Conservation (phyloP, 768 basidiomycete genomes). For the Crucibulum laeve region DNA sequence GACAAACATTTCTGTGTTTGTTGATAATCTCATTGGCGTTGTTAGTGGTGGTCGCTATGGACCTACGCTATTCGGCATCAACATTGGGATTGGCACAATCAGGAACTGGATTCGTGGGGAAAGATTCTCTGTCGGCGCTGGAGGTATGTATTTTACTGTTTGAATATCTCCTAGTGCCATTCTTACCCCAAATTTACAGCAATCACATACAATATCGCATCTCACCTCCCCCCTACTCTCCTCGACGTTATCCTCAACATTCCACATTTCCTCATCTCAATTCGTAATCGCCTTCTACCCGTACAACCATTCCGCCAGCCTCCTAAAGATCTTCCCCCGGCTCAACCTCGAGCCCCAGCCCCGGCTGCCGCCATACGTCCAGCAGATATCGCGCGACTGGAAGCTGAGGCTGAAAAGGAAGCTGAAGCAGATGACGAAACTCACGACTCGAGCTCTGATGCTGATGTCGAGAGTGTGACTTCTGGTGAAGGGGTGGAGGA, state of each 20-base stretch:
- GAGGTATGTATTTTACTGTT: slow-evolving; percentile 42
- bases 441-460: slow-evolving; percentile 53
- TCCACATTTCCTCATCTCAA: slow-evolving; percentile 58
- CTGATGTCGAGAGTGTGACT: slow-evolving; percentile 67
- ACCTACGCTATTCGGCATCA: slow-evolving; percentile 36
- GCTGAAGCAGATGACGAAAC: slow-evolving; percentile 15
- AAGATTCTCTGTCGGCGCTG: slow-evolving; percentile 71
- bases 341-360: slow-evolving; percentile 9
- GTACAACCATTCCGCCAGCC: slow-evolving; percentile 37
- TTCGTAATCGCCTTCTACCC: slow-evolving; percentile 59
- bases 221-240: slow-evolving; percentile 59
- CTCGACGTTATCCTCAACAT: slow-evolving; percentile 64
- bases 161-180: slow-evolving; percentile 3
- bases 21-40: slow-evolving; percentile 52
- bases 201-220: slow-evolving; percentile 64
- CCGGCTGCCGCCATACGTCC: slow-evolving; percentile 1
- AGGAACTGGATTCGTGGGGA: slow-evolving; percentile 62
- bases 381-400: not conserved
- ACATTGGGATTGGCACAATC: slow-evolving; percentile 41
- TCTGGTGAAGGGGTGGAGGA: slow-evolving; percentile 47
- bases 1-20: slow-evolving; percentile 53
- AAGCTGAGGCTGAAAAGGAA: slow-evolving; percentile 3
- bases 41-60: slow-evolving; percentile 53
- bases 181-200: slow-evolving; percentile 35
- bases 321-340: slow-evolving; percentile 25